Evolutionary conservation across 371 early-diverging fungal genomes (phyloP).

Genomic region (Mucor circinelloides): DNA sequence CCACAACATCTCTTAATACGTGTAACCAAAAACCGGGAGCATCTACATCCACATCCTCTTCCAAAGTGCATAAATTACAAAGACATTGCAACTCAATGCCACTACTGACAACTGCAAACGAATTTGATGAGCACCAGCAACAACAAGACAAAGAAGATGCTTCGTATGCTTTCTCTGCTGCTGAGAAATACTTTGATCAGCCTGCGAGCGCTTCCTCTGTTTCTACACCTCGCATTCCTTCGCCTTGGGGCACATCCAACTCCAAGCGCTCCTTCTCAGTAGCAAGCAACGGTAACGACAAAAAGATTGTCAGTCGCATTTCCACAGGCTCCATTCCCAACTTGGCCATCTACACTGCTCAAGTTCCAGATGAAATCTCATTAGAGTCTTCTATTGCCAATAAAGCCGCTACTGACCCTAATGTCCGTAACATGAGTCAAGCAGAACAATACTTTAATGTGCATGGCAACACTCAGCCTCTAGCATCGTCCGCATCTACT

Average conservation of each 20-base stretch:
- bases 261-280: background rate
- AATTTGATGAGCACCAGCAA: background rate
- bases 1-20: background rate
- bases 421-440: background rate
- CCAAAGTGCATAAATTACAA: background rate
- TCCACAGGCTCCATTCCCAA: slow-evolving; percentile 17
- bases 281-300: background rate
- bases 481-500: background rate
- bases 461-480: background rate
- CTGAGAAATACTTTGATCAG: slow-evolving; percentile 18
- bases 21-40: background rate
- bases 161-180: slow-evolving; percentile 4
- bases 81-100: background rate
- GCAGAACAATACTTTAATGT: slow-evolving; percentile 2
- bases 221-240: slow-evolving; percentile 12
- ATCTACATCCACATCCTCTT: background rate
- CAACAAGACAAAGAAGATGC: background rate
- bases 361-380: slow-evolving; percentile 6
- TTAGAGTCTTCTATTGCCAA: background rate
- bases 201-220: background rate
- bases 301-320: background rate
- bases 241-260: slow-evolving; percentile 21
- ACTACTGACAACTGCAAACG: background rate
- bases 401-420: background rate
- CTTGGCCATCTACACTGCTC: slow-evolving; percentile 5